Evolutionary conservation across 495 filamentous ascomycete species (phyloP), one percentile per base, ranked within the genome.

Genomic region (Apodospora peruviana): DNA sequence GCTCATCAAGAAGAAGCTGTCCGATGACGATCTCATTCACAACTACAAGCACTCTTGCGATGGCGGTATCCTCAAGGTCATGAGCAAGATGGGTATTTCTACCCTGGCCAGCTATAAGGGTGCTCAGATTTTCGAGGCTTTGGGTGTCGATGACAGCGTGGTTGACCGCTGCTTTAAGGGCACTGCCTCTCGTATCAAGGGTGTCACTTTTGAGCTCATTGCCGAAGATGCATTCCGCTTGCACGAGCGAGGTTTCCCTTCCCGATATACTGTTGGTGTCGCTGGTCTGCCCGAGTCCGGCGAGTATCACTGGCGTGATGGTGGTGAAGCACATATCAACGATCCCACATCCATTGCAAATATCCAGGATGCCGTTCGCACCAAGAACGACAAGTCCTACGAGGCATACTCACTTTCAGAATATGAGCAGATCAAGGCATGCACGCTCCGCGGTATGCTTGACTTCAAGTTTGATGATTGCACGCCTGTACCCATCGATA

Each of bases 21-120:
- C 80, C 19, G 84, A 94, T 50, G 88, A 95, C 40, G 77, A 82
- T 52, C 83, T 97, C 43, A 88, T 99, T 51, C 83, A 86, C 51
- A 99, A 99, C 71, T 99, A 97, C 77, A 95, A 94, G 75, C 87
- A 93, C 60, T 99, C 93, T 40, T 94, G 89, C 60, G 94, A 97
- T 59, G 93, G 93, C 58, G 93, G 93, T 69, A 96, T 99, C 51
- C 77, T 99, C 48, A 99, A 99, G 74, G 93, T 99, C 63, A 99
- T 99, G 93, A 95, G 89, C 71, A 99, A 99, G 77, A 99, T 99
- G 93, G 93, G 93, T 71, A 99, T 99, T 58, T 99, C 93, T 10
- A 99, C 93, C 39, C 74, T 99, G 38, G 89, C 93, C 65, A 94
- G 88, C 57, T 99, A 99, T 77, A 99, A 99, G 75, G 93, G 93